Base-by-base conservation (phyloP, 2,329 filamentous ascomycete genomes). In the Fusarium stilboides region DNA sequence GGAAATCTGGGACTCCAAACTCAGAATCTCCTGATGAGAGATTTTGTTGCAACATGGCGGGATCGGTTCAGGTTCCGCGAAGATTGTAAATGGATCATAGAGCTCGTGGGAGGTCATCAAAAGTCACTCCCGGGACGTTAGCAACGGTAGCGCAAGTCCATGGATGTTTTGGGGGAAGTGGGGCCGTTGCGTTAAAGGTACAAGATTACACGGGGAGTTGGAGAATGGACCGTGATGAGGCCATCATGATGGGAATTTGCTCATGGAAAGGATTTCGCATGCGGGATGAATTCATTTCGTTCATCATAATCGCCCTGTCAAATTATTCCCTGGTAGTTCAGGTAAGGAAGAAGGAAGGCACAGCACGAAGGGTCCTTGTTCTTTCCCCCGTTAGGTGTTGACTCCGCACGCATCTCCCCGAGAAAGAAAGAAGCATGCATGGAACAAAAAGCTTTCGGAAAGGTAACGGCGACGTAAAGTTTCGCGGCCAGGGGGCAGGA, bases 121-220 rank as follows among this genome's bases (percentile, higher is more conserved):
- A 37, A 17, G 34, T 39, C 34, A 14, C 33, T 33, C 19, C 55
- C 36, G 53, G 47, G 34, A 59, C 52, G 22, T 65, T 64, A 64
- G 19, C 22, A 58, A 33, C 45, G 42, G 47, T 57, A 65, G 51
- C 45, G 52, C 26, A 9, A n/a, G 42, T 43, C 40, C 14, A 36
- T 36, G 34, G 34, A 13, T 26, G 19, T 17, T 36, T 36, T 24
- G 26, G 42, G 68, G 53, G 43, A 57, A 57, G 68, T 68, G 67
- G 63, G 67, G 55, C 67, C 42, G 45, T 15, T 15, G 49, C 42
- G 37, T 19, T 20, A 31, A 52, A 37, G 22, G 40, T 19, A 33
- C 40, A 26, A 45, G 26, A 39, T 51, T 62, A 9, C 33, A 57
- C 66, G 62, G 67, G 67, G 67, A 70, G 67, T 70, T 70, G 46